A percentile compares a stretch with the other conserved stretches of the same genome.
phyloP scores from a whole-genome alignment of 2,329 filamentous ascomycete species.

The Aspergillus amoenus region DNA sequence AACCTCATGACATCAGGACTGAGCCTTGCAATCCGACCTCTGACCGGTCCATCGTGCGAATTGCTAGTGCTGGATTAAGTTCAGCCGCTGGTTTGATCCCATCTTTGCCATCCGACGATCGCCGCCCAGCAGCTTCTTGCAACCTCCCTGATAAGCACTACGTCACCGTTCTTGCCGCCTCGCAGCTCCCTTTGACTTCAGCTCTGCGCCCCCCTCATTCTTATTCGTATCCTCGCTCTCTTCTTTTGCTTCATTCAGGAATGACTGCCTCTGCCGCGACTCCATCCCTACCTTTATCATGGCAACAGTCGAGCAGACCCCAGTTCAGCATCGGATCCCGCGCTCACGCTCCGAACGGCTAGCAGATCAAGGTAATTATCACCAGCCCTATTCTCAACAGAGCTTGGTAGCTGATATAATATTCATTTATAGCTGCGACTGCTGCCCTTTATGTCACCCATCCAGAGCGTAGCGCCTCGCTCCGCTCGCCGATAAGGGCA shows the following conservation, averaged over 20 bases:
- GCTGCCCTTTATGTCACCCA: constrained; percentile 60
- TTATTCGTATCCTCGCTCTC: constrained; percentile 9
- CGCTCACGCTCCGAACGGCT: constrained; percentile 29
- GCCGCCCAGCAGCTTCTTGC: constrained; percentile 14
- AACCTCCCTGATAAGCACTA: constrained; percentile 22
- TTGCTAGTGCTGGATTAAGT: background rate
- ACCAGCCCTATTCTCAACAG: constrained; percentile 7
- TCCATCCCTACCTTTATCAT: constrained; percentile 22
- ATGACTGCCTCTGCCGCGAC: constrained; percentile 18
- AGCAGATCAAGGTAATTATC: constrained; percentile 35
- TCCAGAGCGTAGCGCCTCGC: constrained; percentile 33
- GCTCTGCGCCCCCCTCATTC: constrained; percentile 7
- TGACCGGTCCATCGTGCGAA: constrained; percentile 1
- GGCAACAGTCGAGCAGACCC: constrained; percentile 32
- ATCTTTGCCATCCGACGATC: background rate
- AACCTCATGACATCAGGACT: constrained; percentile 21
- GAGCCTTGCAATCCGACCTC: background rate
- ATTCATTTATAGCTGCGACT: constrained; percentile 51
- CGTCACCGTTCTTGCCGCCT: constrained; percentile 26
- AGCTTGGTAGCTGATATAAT: background rate
- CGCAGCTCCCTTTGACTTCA: constrained; percentile 22
- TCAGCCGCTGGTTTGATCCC: constrained; percentile 5
- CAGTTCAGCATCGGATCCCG: constrained; percentile 15
- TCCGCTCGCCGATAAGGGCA: constrained; percentile 19
- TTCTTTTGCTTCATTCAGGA: constrained; percentile 12